A percentile compares a stretch with the other conserved stretches of the same genome.
phyloP scores from a whole-genome alignment of 2,329 filamentous ascomycete species.

The Colletotrichum sp. region DNA sequence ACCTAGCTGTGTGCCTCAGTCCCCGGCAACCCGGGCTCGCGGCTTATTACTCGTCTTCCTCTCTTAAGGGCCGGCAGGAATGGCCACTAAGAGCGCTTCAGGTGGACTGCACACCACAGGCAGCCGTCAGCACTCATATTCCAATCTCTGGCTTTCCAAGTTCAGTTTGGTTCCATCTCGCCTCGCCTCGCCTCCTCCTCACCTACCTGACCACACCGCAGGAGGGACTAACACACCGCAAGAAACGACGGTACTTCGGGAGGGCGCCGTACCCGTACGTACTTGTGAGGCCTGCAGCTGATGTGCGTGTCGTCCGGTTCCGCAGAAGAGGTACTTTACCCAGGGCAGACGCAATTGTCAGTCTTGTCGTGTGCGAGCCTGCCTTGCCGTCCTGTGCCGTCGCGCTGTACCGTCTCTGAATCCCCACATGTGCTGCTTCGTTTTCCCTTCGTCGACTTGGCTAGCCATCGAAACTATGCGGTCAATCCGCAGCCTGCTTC shows the following conservation, averaged over 20 bases:
- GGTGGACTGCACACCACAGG: conserved; percentile 2
- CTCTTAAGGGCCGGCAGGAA: neutral
- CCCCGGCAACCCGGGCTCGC: neutral
- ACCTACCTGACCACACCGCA: neutral
- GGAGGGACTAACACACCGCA: neutral
- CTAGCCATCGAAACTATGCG: conserved; percentile 1
- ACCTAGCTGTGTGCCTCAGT: neutral
- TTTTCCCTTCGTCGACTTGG: neutral
- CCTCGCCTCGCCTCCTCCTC: neutral
- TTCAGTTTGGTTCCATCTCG: neutral
- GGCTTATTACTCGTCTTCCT: neutral
- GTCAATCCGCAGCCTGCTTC: conserved; percentile 11
- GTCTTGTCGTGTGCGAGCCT: neutral
- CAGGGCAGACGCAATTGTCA: neutral
- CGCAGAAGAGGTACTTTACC: neutral
- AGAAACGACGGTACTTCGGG: neutral
- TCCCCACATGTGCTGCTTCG: neutral
- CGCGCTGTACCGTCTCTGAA: neutral
- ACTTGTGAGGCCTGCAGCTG: neutral
- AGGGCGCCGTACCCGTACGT: neutral
- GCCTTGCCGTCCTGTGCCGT: neutral
- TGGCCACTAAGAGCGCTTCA: neutral
- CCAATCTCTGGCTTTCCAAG: neutral
- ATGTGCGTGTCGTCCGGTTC: neutral
- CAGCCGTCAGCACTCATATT: conserved; percentile 6